Percentiles rank a stretch among this genome's conserved stretches.
These are phyloP conservation scores for Fusarium incarnatum DNA, from an alignment of 2,329 filamentous ascomycete species.

Conservation along the genomic window DNA sequence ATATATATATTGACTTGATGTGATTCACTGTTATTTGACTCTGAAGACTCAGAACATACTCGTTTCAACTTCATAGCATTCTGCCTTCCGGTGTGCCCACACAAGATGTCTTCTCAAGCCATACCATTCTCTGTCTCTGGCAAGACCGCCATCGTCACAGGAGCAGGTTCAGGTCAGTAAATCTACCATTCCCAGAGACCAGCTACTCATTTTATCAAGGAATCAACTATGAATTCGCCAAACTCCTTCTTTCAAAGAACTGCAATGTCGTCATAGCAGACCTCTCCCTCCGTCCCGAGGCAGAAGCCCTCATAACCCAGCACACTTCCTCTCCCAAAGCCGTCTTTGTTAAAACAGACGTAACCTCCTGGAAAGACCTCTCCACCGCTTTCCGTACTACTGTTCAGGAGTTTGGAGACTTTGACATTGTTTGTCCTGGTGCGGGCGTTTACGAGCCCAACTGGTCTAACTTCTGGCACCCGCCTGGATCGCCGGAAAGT, in stretches of 20 bases:
- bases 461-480: slow-evolving; percentile 58
- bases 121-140: slow-evolving; percentile 38
- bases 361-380: slow-evolving; percentile 56
- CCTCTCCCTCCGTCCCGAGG: slow-evolving; percentile 56
- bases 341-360: slow-evolving; percentile 59
- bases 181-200: rapidly evolving
- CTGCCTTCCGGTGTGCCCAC: rapidly evolving
- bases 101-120: slow-evolving; percentile 10
- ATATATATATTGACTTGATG: background rate
- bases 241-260: slow-evolving; percentile 54
- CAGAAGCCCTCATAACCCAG: slow-evolving; percentile 49
- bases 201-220: background rate
- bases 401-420: slow-evolving; percentile 51
- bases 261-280: slow-evolving; percentile 62
- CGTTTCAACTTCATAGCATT: too few relatives aligned
- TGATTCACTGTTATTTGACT: rapidly evolving
- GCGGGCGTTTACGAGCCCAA: slow-evolving; percentile 61
- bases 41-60: too few relatives aligned
- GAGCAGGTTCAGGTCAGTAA: slow-evolving; percentile 32
- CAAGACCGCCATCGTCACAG: slow-evolving; percentile 38
- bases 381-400: slow-evolving; percentile 51
- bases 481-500: slow-evolving; percentile 52
- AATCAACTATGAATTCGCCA: slow-evolving; percentile 54
- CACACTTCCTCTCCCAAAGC: slow-evolving; percentile 48
- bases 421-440: slow-evolving; percentile 59